Conservation (phyloP, 2,329 filamentous ascomycete species). For the Monosporascus sp. region DNA sequence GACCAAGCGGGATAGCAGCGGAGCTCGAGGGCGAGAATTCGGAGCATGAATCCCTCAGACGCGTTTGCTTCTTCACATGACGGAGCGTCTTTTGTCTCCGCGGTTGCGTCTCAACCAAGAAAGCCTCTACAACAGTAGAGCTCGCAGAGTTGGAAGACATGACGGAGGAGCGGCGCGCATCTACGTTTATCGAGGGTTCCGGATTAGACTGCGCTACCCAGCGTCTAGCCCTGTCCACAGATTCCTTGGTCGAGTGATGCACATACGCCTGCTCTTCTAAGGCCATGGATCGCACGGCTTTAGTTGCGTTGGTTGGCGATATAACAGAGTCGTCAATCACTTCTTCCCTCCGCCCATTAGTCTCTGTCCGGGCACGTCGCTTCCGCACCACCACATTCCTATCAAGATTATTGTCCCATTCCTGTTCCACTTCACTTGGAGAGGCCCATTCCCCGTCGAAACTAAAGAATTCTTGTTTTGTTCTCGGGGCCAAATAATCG, state of each 20-base stretch:
- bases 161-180: conserved; percentile 45
- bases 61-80: conserved; percentile 52
- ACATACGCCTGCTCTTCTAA: conserved; percentile 37
- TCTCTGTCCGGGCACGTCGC: conserved; percentile 28
- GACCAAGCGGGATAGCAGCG: conserved; percentile 34
- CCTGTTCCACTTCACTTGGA: conserved; percentile 43
- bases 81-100: conserved; percentile 52
- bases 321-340: conserved; percentile 44
- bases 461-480: conserved; percentile 44
- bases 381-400: conserved; percentile 52
- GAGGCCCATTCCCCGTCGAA: conserved; percentile 58
- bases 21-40: conserved; percentile 39
- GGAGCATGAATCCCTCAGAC: conserved; percentile 35
- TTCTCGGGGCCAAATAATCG: conserved; percentile 36
- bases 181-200: conserved; percentile 36
- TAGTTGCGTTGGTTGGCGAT: conserved; percentile 47
- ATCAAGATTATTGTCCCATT: conserved; percentile 51
- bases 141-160: conserved; percentile 50
- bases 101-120: conserved; percentile 47
- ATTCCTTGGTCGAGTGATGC: conserved; percentile 31
- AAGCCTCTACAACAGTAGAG: conserved; percentile 55
- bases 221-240: conserved; percentile 22
- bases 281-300: conserved; percentile 43
- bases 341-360: conserved; percentile 29
- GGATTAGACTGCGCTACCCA: conserved; percentile 32